A percentile compares a stretch with the other conserved stretches of the same genome.
phyloP scores from a whole-genome alignment of 495 filamentous ascomycete genomes.

The Hypoxylon perforatum region DNA sequence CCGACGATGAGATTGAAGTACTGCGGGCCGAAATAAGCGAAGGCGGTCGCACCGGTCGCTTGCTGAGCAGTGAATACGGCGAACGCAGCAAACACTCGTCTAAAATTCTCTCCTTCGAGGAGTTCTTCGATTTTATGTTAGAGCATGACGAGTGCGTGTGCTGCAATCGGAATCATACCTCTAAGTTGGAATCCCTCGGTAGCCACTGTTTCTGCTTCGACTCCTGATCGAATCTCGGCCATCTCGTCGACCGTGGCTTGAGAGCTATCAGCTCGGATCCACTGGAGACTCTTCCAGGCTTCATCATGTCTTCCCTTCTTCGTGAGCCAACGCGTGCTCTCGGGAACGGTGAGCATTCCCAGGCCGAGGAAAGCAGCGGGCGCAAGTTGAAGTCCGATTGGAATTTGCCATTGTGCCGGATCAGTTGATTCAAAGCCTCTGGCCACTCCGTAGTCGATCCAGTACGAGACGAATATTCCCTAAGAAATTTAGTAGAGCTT shows the following conservation, averaged over 20 bases:
- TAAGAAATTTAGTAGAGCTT: slow-evolving; percentile 16
- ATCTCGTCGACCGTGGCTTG: slow-evolving; percentile 51
- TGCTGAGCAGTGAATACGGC: slow-evolving; percentile 64
- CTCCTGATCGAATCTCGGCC: slow-evolving; percentile 53
- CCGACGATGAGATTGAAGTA: slow-evolving; percentile 61
- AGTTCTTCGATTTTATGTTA: slow-evolving; percentile 43
- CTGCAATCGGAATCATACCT: slow-evolving; percentile 9
- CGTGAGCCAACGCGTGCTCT: slow-evolving; percentile 62
- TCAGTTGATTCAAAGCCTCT: slow-evolving; percentile 45
- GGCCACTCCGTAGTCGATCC: slow-evolving; percentile 61
- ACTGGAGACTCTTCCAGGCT: slow-evolving; percentile 57
- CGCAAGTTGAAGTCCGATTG: slow-evolving; percentile 61
- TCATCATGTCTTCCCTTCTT: slow-evolving; percentile 61
- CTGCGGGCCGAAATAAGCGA: slow-evolving; percentile 55
- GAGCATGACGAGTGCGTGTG: background rate
- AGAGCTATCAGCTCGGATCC: slow-evolving; percentile 58
- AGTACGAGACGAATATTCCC: slow-evolving; percentile 64
- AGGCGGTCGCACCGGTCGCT: slow-evolving; percentile 52
- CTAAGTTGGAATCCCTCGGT: slow-evolving; percentile 40
- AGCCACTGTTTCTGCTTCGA: slow-evolving; percentile 51
- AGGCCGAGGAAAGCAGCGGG: slow-evolving; percentile 57
- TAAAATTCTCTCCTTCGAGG: slow-evolving; percentile 48
- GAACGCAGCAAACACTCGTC: slow-evolving; percentile 53
- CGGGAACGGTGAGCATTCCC: slow-evolving; percentile 58
- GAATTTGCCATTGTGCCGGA: slow-evolving; percentile 63